Conservation (phyloP, 2,329 filamentous ascomycete genomes). For the Penicillium sp. region DNA sequence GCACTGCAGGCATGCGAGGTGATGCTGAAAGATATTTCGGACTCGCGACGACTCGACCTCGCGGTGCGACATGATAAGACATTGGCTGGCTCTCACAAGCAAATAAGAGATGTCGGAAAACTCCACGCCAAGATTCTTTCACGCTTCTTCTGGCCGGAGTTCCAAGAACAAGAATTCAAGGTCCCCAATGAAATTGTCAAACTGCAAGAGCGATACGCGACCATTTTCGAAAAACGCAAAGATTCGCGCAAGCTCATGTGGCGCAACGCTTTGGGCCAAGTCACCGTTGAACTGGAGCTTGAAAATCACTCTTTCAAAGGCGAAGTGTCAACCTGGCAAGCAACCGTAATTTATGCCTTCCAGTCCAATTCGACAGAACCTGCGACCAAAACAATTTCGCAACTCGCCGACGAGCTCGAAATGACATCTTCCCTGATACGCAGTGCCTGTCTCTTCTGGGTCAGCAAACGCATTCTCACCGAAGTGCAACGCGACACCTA, state of each 20-base stretch:
- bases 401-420: constrained; percentile 51
- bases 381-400: constrained; percentile 40
- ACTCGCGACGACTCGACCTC: constrained; percentile 72
- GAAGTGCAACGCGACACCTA: constrained; percentile 53
- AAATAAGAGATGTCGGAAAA: constrained; percentile 36
- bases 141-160: constrained; percentile 85
- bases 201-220: constrained; percentile 69
- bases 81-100: background rate
- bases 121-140: constrained; percentile 85
- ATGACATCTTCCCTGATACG: constrained; percentile 60
- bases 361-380: constrained; percentile 45
- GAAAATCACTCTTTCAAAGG: constrained; percentile 71
- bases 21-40: constrained; percentile 90
- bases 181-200: constrained; percentile 47
- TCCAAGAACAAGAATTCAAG: constrained; percentile 57
- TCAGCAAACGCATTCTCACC: constrained; percentile 55
- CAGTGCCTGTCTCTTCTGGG: constrained; percentile 62
- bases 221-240: constrained; percentile 76
- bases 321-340: constrained; percentile 79
- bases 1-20: constrained; percentile 92
- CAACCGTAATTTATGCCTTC: constrained; percentile 84
- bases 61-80: constrained; percentile 57
- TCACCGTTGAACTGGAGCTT: constrained; percentile 76
- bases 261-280: constrained; percentile 78
- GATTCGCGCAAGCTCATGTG: constrained; percentile 82